Conservation (phyloP, 148 eudicot genomes). For the Cornus kousa region DNA sequence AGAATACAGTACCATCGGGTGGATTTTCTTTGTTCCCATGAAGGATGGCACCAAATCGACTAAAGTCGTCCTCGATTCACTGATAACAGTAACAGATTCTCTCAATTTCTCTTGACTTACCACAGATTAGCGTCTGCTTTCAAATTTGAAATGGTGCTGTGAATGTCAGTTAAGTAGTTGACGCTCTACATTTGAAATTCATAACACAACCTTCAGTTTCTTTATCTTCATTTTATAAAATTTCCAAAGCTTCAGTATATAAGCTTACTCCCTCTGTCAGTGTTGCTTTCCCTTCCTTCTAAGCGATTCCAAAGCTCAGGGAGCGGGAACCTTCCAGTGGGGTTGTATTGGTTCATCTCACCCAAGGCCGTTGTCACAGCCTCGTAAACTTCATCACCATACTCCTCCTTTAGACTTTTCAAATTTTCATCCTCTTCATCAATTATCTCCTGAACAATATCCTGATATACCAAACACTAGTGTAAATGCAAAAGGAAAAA, state of each 20-base stretch:
- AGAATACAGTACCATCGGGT: too few relatives aligned
- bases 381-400: slow-evolving; percentile 29
- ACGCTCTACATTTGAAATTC: too few relatives aligned
- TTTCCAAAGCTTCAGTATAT: slow-evolving; percentile 29
- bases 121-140: too few relatives aligned
- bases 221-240: slow-evolving; percentile 6
- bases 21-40: too few relatives aligned
- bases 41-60: too few relatives aligned
- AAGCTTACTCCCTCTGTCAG: slow-evolving; percentile 27
- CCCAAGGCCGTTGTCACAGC: slow-evolving; percentile 35
- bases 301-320: slow-evolving; percentile 36
- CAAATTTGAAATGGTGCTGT: too few relatives aligned
- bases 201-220: not conserved
- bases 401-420: slow-evolving; percentile 24
- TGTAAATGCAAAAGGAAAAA: not conserved
- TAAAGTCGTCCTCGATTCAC: too few relatives aligned
- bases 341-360: slow-evolving; percentile 43
- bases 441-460: slow-evolving; percentile 26
- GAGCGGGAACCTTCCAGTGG: slow-evolving; percentile 36
- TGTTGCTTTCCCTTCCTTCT: slow-evolving; percentile 29
- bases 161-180: too few relatives aligned
- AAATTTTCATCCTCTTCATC: slow-evolving; percentile 46
- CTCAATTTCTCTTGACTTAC: too few relatives aligned
- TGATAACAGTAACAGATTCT: too few relatives aligned
- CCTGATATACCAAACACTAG: not conserved